These are phyloP conservation scores for Lactifluus pinguis DNA, from an alignment of 768 basidiomycete species.

Conservation along the genomic window DNA sequence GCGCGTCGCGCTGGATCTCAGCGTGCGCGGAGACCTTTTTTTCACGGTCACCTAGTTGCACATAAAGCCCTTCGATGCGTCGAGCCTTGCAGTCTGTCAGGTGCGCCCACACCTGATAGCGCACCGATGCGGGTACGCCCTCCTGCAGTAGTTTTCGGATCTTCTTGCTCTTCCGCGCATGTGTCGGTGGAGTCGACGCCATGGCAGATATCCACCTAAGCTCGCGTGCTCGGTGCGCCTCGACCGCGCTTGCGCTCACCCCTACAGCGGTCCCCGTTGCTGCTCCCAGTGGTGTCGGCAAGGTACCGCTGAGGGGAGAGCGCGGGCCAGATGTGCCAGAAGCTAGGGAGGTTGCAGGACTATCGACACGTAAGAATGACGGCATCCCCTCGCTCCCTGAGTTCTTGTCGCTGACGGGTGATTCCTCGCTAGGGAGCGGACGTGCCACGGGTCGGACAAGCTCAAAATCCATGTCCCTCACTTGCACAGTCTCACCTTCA, in stretches of 20 bases:
- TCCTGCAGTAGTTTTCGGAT: constrained; percentile 63
- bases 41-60: constrained; percentile 48
- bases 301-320: constrained; percentile 15
- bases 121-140: constrained; percentile 72
- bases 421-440: constrained; percentile 47
- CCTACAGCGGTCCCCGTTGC: background rate
- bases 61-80: constrained; percentile 59
- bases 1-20: constrained; percentile 54
- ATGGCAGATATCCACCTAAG: constrained; percentile 65
- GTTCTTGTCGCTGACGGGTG: constrained; percentile 22
- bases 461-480: constrained; percentile 77
- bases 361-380: constrained; percentile 24
- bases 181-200: constrained; percentile 44
- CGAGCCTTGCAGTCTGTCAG: constrained; percentile 69
- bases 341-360: constrained; percentile 25
- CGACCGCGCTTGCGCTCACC: constrained; percentile 18
- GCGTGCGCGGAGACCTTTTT: constrained; percentile 37
- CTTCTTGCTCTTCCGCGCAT: constrained; percentile 73
- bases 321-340: constrained; percentile 21
- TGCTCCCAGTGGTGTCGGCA: background rate
- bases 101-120: constrained; percentile 79
- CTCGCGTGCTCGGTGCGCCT: constrained; percentile 70
- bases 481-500: constrained; percentile 48
- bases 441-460: constrained; percentile 54
- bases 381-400: constrained; percentile 11